Evolutionary conservation across 441 rosid genomes (phyloP), one percentile per base, ranked within the genome.

Genomic region (Capsella rubella): DNA sequence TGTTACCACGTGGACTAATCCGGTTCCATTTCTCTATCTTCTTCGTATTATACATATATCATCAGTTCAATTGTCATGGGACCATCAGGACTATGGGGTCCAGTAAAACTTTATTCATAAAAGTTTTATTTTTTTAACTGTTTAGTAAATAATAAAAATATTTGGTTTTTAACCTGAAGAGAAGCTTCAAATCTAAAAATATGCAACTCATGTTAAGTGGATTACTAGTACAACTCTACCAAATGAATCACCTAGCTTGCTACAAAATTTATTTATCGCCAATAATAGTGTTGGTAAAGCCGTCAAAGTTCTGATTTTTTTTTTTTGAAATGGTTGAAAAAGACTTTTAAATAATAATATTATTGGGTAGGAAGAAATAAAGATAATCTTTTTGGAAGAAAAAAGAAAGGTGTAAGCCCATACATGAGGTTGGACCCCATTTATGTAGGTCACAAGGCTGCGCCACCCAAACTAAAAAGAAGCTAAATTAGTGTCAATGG

Each of bases 401-500:
- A 34, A 58, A 64, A 16, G 18, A 64, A 77, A 77, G 61, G 45
- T 34, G 40, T 43, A 13, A 21, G 46, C 74, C 80, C 81, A 72
- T 72, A 67, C 73, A 27, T 52, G 47, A 59, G 72, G 56, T 8
- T 66, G 77, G 81, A 66, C 77, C 80, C 81, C 70, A 59, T 59
- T 43, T 0, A 66, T 57, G 76, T 71, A 77, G 69, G 73, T 52
- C 77, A 77, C 80, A 77, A 78, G 70, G 60, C 73, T 78, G 81
- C 77, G 63, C 81, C 77, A 78, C 73, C 64, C 37, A 34, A 34
- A 34, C 5, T 6, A 1, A 6, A 32, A 32, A 6, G 35, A 57
- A 53, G 77, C 35, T 77, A 32, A 31, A 21, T 57, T 32, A 69
- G 71, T 64, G 76, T 71, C 8, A 43, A 43, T 14, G 35, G 81